Conservation (phyloP, 140 eudicot genomes). For the Flaveria floridana region DNA sequence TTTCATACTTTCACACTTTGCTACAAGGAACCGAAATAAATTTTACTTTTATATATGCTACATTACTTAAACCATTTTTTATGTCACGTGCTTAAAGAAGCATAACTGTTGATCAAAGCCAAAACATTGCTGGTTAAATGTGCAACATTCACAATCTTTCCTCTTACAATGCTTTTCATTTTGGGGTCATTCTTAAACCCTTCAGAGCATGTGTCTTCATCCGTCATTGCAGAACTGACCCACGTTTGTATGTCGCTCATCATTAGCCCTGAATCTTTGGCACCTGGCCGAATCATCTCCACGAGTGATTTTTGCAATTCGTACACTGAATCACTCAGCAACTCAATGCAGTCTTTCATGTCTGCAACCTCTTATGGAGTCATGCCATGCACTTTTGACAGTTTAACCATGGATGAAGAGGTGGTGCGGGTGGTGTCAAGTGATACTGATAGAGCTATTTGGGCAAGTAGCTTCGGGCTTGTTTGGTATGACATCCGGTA, state of each 20-base stretch:
- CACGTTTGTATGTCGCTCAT: constrained; percentile 55
- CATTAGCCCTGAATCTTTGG: constrained; percentile 27
- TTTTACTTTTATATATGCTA: no score
- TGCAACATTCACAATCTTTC: constrained; percentile 39
- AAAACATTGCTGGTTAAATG: constrained; percentile 66
- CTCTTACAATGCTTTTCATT: constrained; percentile 43
- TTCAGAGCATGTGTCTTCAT: constrained; percentile 59
- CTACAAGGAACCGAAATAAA: no score
- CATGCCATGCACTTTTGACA: constrained; percentile 40
- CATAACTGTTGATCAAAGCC: constrained; percentile 47
- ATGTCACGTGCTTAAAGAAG: neutral
- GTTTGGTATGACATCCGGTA: constrained; percentile 20
- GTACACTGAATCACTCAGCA: constrained; percentile 42
- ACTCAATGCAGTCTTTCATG: constrained; percentile 44
- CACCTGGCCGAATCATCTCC: constrained; percentile 47
- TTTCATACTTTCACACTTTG: no score
- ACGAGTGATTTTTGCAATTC: constrained; percentile 36
- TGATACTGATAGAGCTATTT: constrained; percentile 35
- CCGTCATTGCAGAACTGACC: constrained; percentile 66
- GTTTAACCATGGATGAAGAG: constrained; percentile 27
- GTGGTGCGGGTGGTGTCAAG: constrained; percentile 35
- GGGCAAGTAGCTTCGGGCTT: constrained; percentile 42
- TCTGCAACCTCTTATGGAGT: constrained; percentile 36
- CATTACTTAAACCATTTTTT: no score
- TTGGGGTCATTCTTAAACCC: constrained; percentile 44